These are phyloP conservation scores for Cenchrus americanus DNA, from an alignment of 176 grass and related monocot species.

Conservation along the genomic window DNA sequence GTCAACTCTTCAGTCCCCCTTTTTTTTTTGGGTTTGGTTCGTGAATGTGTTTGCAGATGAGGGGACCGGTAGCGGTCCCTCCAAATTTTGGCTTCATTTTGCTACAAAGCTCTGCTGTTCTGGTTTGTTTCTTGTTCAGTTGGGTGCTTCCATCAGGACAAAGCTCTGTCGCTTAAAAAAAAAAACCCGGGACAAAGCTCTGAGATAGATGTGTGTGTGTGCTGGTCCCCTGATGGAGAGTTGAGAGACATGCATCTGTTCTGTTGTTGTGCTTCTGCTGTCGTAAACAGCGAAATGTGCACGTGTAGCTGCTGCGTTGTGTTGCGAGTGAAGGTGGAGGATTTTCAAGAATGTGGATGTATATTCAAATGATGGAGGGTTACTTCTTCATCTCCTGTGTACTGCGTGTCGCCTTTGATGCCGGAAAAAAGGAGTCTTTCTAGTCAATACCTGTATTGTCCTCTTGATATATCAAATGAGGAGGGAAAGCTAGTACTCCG, in stretches of 20 bases:
- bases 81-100: neutral
- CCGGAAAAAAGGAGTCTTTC: neutral
- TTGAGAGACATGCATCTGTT: neutral
- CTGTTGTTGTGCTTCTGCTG: neutral
- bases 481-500: neutral
- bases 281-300: neutral
- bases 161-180: no score
- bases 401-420: neutral
- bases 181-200: no score
- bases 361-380: neutral
- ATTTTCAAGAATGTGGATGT: neutral
- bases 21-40: neutral
- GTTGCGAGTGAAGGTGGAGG: neutral
- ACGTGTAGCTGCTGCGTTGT: neutral
- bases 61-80: neutral
- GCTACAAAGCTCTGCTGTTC: neutral
- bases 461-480: neutral
- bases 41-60: neutral
- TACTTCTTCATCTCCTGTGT: neutral
- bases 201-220: neutral
- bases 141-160: no score
- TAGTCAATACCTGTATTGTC: neutral
- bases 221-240: neutral
- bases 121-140: neutral
- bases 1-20: neutral